Base-by-base conservation (phyloP, 2,329 filamentous ascomycete genomes). In the Endocalyx cinctus region DNA sequence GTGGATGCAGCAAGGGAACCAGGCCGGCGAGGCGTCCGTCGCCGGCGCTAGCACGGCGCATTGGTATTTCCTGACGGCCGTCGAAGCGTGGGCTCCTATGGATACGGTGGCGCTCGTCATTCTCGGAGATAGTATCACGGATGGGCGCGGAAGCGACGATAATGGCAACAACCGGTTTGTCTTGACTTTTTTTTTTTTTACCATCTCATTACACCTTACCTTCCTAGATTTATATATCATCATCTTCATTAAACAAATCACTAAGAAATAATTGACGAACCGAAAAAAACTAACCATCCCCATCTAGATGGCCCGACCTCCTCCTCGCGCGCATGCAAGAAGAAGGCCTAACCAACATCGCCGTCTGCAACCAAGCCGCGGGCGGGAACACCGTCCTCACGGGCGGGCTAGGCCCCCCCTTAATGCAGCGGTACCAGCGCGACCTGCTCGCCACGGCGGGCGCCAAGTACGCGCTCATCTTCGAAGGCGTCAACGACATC, bases 401-500 rank as follows among this genome's bases (percentile, higher is more conserved):
- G 8, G 77, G 80, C 32, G 74, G 79, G 0, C 63, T 82, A 0
- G 79, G 81, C 0, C 80, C 80, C 3, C 76, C 73, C 23, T 69
- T 75, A 1, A 58, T 82, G 19, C 63, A 67, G 25, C 72, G 79
- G 5, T 69, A 83, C 41, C 71, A 80, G 49, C 69, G 79, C n/a
- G 80, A 84, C 49, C 70, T 81, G 2, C 63, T 84, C 2, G 54
- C 70, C 0, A 72, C 77, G 19, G 64, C 71, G 0, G 73, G 73
- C 4, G 70, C 78, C 3, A 64, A 65, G 44, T 82, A 79, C 47
- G 72, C 72, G 15, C 69, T 84, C 60, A 66, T 84, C 23, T 84
- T 82, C 51, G 76, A 82, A 53, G 79, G 80, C 14, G 77, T 84
- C 17, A 83, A 84, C 48, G 80, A 84, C 47, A 82, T 85, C 35